phyloP scores from a whole-genome alignment of 495 filamentous ascomycete genomes.

The Hypoxylon fragiforme region DNA sequence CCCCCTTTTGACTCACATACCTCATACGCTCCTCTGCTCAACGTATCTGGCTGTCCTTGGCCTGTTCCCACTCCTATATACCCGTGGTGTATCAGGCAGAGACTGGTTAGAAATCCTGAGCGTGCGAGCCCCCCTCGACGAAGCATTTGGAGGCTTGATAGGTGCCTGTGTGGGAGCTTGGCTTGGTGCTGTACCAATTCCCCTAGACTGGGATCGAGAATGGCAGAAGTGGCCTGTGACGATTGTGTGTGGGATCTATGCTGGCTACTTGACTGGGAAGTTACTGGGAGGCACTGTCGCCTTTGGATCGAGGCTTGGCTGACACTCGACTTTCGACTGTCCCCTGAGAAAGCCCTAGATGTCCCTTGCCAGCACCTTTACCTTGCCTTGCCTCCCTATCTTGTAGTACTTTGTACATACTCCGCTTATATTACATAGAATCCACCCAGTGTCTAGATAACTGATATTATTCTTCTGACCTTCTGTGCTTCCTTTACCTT shows the following conservation, averaged over 20 bases:
- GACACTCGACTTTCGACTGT: background rate
- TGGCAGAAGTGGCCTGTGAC: conserved; percentile 99
- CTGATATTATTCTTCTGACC: background rate
- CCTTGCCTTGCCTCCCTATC: background rate
- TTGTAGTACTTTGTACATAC: too few species aligned
- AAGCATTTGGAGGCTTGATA: conserved; percentile 66
- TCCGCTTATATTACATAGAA: too few species aligned
- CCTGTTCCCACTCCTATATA: conserved; percentile 75
- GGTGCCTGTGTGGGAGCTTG: conserved; percentile 69
- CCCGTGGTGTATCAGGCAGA: conserved; percentile 72
- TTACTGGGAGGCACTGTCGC: conserved; percentile 43
- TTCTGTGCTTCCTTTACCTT: background rate
- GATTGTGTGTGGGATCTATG: conserved; percentile 56
- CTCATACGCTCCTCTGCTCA: conserved; percentile 76
- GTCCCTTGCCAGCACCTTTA: background rate
- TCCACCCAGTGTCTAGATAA: background rate
- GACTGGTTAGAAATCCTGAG: conserved; percentile 74
- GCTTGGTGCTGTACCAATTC: conserved; percentile 89
- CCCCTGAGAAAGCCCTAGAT: background rate
- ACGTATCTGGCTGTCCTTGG: conserved; percentile 79
- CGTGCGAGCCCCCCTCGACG: conserved; percentile 62
- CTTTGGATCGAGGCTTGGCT: conserved; percentile 44
- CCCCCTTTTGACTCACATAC: conserved; percentile 78
- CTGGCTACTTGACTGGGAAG: conserved; percentile 44
- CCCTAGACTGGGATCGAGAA: conserved; percentile 90